Evolutionary conservation across 805 yeast genomes (phyloP).

Genomic region (Lipomyces anomalus): DNA sequence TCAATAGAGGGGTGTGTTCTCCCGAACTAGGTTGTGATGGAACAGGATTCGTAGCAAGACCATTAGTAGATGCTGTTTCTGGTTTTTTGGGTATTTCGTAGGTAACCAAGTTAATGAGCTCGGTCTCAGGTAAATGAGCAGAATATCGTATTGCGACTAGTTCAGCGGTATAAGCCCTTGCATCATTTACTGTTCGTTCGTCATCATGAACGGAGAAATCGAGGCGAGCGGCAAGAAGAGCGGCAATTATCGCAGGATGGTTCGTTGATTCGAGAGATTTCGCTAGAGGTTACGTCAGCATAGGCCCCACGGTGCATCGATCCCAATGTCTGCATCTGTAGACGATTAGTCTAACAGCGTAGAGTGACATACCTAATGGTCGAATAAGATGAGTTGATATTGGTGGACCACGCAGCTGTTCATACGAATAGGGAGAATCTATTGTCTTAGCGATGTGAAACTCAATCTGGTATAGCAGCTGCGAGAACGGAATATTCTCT

Average conservation of each 20-base stretch:
- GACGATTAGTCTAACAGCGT: not conserved
- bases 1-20: too few species aligned
- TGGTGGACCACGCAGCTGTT: conserved; percentile 29
- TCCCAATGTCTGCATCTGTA: too few species aligned
- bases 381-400: conserved; percentile 24
- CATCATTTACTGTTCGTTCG: conserved; percentile 28
- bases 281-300: conserved; percentile 6
- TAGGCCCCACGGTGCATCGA: too few species aligned
- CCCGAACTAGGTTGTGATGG: too few species aligned
- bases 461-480: conserved; percentile 27
- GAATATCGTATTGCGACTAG: conserved; percentile 30
- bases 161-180: conserved; percentile 31
- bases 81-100: conserved; percentile 18
- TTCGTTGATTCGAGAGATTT: conserved; percentile 24
- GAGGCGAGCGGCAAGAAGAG: conserved; percentile 29
- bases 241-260: conserved; percentile 31
- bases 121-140: conserved; percentile 24
- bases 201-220: conserved; percentile 28
- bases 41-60: not conserved
- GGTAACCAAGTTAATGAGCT: conserved; percentile 15
- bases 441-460: conserved; percentile 25
- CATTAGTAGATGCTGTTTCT: not conserved
- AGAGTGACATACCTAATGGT: conserved; percentile 24
- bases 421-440: conserved; percentile 30
- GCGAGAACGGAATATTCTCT: conserved; percentile 23